phyloP scores from a whole-genome alignment of 352 stramenopile genomes.

The Pythium sukuiense region DNA sequence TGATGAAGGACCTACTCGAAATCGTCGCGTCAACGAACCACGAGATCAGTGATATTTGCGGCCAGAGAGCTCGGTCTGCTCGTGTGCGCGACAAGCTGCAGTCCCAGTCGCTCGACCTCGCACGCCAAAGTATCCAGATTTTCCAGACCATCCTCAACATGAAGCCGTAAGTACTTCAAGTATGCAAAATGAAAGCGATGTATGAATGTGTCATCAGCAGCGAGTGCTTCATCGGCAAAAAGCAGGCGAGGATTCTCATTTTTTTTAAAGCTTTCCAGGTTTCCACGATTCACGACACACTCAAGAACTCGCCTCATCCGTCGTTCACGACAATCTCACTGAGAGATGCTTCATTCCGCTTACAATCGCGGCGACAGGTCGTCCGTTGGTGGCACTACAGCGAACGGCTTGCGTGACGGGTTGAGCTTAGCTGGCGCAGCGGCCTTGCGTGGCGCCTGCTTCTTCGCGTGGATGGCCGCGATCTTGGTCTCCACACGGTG shows the following conservation, averaged over 20 bases:
- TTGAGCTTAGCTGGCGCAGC: conserved; percentile 47
- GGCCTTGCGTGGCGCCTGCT: conserved; percentile 17
- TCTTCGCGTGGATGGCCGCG: conserved; percentile 31
- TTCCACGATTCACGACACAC: not conserved
- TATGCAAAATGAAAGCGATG: too few relatives aligned
- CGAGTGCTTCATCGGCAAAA: not conserved
- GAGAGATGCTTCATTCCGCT: not conserved
- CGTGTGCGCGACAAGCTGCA: conserved; percentile 74
- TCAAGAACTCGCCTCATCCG: not conserved
- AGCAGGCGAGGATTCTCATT: not conserved
- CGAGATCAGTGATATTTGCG: conserved; percentile 41
- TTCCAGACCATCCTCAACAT: conserved; percentile 53
- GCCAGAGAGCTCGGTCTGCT: conserved; percentile 53
- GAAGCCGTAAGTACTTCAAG: conserved; percentile 16
- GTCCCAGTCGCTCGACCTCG: conserved; percentile 54
- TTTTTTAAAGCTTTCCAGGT: not conserved
- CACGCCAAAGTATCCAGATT: conserved; percentile 60
- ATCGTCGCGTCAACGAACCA: conserved; percentile 54
- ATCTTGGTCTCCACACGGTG: conserved; percentile 80
- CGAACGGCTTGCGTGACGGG: conserved; percentile 58
- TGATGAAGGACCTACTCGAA: conserved; percentile 62
- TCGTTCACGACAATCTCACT: not conserved
- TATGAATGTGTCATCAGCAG: not conserved
- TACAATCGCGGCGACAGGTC: conserved; percentile 56
- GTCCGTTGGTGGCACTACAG: conserved; percentile 48